Evolutionary conservation across 2,329 filamentous ascomycete species (phyloP), one percentile per base, ranked within the genome.

Genomic region (Curvularia eragrostidis): DNA sequence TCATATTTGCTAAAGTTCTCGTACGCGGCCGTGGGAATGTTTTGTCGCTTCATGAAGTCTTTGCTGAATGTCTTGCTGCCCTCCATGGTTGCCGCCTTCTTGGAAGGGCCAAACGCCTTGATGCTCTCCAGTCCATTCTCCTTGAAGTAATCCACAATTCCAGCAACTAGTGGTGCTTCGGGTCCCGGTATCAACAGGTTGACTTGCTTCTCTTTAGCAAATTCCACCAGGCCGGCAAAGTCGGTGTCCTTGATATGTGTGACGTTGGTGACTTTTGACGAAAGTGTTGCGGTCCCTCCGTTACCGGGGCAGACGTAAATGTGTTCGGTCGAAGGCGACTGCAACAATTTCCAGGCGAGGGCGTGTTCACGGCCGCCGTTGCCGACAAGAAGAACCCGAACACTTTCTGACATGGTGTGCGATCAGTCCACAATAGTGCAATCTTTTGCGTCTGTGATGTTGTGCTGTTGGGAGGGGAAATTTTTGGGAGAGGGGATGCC

Each of bases 61-160:
- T 99, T 99, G 61, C 91, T 93, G 77, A 96, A 98, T 10, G 94
- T 91, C 83, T 99, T 99, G 80, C 91, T 96, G 59, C 95, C 95
- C 79, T 99, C 95, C 85, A 99, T 91, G 43, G 86, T 85, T 18
- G 95, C 93, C 21, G 95, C 94, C 48, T 87, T 87, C 79, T 90
- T 88, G 56, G 88, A 90, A 5, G 95, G 95, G 1, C 94, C 95
- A 73, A 97, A 98, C 77, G 87, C 89, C 67, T 86, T 85, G 73
- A 97, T 92, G 39, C 68, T 54, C n/a, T 42, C 47, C 2, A 58
- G 58, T 15, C 56, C 76, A 81, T 83, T 77, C 62, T 86, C 83
- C 81, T 42, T 42, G 43, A 98, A 98, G 80, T 89, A 90, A 69
- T 89, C 89, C 72, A 93, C 89, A 61, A 97, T 89, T 52, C 95